Evolutionary conservation across 140 eudicot species (phyloP).

Genomic region (Anethum foeniculum): DNA sequence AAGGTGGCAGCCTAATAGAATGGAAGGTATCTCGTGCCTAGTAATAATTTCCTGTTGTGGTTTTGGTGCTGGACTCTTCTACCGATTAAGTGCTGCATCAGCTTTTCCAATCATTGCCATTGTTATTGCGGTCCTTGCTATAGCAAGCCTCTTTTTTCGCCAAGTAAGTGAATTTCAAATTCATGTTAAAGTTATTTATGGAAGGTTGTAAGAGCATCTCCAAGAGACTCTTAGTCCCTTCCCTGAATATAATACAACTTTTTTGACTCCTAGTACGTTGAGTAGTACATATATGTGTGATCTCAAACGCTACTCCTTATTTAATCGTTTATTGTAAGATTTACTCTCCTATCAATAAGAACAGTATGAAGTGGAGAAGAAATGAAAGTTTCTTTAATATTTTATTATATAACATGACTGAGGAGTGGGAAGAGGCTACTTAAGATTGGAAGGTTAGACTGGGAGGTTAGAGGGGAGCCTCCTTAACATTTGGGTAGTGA

Average conservation of each 20-base stretch:
- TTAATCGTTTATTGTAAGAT: background rate
- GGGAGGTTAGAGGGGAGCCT: background rate
- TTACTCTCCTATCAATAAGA: background rate
- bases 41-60: constrained; percentile 57
- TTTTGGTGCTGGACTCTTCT: constrained; percentile 63
- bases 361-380: background rate
- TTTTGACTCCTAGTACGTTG: background rate
- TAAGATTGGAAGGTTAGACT: background rate
- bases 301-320: background rate
- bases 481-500: background rate
- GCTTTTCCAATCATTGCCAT: constrained; percentile 37
- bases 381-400: background rate
- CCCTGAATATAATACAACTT: background rate
- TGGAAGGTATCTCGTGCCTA: constrained; percentile 67
- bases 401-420: background rate
- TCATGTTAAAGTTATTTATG: background rate
- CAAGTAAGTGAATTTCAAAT: constrained; percentile 42
- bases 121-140: constrained; percentile 39
- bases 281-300: background rate
- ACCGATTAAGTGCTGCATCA: constrained; percentile 53
- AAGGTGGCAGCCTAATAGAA: constrained; percentile 39
- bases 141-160: constrained; percentile 52
- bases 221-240: background rate
- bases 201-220: background rate
- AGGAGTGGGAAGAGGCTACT: background rate